Base-by-base conservation (phyloP, 1,284 basidiomycete genomes). In the Ustilago loliicola region DNA sequence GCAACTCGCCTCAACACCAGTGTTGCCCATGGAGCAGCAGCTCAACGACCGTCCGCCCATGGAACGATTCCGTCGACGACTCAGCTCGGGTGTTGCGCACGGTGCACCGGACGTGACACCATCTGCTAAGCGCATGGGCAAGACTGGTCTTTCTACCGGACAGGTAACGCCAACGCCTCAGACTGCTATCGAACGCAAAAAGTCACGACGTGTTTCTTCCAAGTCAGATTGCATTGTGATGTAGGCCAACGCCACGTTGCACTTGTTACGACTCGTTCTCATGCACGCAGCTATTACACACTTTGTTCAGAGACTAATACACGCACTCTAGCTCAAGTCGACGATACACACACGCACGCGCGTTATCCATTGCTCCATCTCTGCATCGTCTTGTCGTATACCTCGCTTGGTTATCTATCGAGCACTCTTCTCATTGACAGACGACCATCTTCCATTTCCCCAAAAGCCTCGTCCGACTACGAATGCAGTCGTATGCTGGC, bases 191-290 rank as follows among this genome's bases (percentile, higher is more conserved):
- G 73, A 80, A 17, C 67, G 71, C 45, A 73, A 73, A 50, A 77
- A 71, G 38, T 77, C 73, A 21, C 63, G 74, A 13, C 55, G 69
- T 6, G 71, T 62, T 17, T 71, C 73, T 32, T 62, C 66, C 48
- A 80, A 74, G 64, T 48, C 68, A 17, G 77, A 79, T 51, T 79
- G 77, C 58, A 53, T 60, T 55, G 59, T 79, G 36, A 73, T 76
- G 73, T 79, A 50, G 48, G 27, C 45, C 45, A 42, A 19, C n/a
- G n/a, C 21, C 21, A 21, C 7, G 48, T 23, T 47, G 17, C 45
- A 8, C 8, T 23, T 23, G 17, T 21, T 9, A 10, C 45, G 21
- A 23, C 45, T 19, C 15, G 11, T 17, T 50, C 48, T 50, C 48
- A 21, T 17, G 15, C 36, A 38, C 15, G 36, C n/a, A 4, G n/a